These are phyloP conservation scores for Globisporangium carolinianum DNA, from an alignment of 352 stramenopile genomes.

Conservation along the genomic window DNA sequence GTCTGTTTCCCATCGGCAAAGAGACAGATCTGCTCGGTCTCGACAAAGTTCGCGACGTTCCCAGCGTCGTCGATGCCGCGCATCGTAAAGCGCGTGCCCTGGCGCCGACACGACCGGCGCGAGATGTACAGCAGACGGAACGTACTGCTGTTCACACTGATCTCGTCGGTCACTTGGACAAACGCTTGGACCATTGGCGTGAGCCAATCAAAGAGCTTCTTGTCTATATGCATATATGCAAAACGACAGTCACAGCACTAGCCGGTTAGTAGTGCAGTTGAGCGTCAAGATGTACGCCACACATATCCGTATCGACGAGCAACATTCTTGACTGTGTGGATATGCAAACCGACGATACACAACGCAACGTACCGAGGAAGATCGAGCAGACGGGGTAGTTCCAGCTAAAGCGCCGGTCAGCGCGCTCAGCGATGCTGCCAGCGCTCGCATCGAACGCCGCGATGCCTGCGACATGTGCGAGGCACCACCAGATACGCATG, in stretches of 20 bases:
- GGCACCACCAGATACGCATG: not conserved
- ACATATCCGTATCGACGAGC: no score
- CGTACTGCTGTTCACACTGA: constrained; percentile 36
- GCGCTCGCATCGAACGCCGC: constrained; percentile 40
- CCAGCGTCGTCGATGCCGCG: constrained; percentile 89
- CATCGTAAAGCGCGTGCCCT: constrained; percentile 90
- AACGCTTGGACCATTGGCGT: constrained; percentile 76
- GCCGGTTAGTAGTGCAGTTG: no score
- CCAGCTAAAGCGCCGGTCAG: constrained; percentile 91
- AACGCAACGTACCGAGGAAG: constrained; percentile 37
- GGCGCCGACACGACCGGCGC: constrained; percentile 64
- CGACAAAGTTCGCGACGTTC: constrained; percentile 93
- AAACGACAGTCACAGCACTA: no score
- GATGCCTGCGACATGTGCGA: constrained; percentile 26
- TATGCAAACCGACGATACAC: no score
- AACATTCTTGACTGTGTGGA: not conserved
- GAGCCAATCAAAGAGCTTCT: constrained; percentile 73
- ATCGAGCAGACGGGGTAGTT: constrained; percentile 72
- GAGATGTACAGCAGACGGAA: constrained; percentile 78
- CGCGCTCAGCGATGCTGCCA: constrained; percentile 54
- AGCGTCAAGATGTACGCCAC: no score
- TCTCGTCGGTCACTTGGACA: constrained; percentile 39
- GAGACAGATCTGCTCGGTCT: constrained; percentile 92
- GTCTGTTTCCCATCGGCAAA: constrained; percentile 45
- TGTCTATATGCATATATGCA: constrained; percentile 26